Evolutionary conservation across 768 basidiomycete genomes (phyloP), one percentile per base, ranked within the genome.

Genomic region (Hygrophoropsis aurantiaca): DNA sequence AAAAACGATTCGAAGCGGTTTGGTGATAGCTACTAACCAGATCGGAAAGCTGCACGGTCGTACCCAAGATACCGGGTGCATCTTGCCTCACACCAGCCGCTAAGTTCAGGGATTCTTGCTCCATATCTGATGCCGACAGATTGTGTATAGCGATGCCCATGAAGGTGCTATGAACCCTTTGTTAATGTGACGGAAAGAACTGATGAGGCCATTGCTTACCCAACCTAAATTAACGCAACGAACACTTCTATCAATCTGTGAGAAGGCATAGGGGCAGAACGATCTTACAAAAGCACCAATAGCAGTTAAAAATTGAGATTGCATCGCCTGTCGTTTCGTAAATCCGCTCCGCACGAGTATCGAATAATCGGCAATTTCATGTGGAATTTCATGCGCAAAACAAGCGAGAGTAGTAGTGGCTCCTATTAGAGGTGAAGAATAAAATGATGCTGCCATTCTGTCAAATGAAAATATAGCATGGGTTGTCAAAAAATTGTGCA

Each of bases 361-460:
- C n/a, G 90, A 92, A 60, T 94, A 94, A 64, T 94, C 93, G n/a
- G 92, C 93, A 52, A 95, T 94, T 74, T 95, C 91, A 59, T 95
- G 92, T 15, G 93, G 93, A 44, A 95, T 94, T 68, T 95, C 92
- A 64, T 95, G 91, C 2, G 90, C 90, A 60, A 94, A 95, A 61
- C 92, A 94, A 20, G 93, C 93, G 38, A 95, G 77, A n/a, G 92
- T 93, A 3, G 92, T 94, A 35, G 92, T 94, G 27, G 93, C 92
- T 35, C 93, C 93, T 52, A 95, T 90, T 48, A 93, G 73, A 3
- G 93, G 93, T 26, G 89, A 90, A n/a, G 90, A 91, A 64, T 94
- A 94, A 74, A 94, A 95, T n/a, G 90, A 92, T 43, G 93, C 92
- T 13, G 91, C 87, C 89, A 95, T 93, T 25, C 90, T 92, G 55